Conservation (phyloP, 2,329 filamentous ascomycete species). For the Penicillium sp. region DNA sequence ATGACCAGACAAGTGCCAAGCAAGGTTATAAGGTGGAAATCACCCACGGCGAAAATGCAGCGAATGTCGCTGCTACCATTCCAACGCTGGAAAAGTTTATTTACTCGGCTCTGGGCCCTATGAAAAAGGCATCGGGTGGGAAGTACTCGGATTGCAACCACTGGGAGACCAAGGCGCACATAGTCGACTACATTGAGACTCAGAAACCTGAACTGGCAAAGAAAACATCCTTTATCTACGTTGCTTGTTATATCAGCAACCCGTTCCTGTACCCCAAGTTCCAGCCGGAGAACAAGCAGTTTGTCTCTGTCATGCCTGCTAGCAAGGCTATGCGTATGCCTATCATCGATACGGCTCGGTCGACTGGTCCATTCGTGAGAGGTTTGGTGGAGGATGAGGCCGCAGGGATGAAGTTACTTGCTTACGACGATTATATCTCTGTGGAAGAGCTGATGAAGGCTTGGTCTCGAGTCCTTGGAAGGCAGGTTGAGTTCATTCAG, state of each 20-base stretch:
- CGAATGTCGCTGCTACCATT: conserved; percentile 50
- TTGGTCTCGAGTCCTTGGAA: conserved; percentile 41
- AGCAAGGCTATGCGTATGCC: conserved; percentile 31
- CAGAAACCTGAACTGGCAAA: conserved; percentile 43
- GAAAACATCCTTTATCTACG: conserved; percentile 44
- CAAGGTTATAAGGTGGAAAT: conserved; percentile 50
- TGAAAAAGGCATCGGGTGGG: conserved; percentile 48
- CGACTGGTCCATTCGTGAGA: conserved; percentile 47
- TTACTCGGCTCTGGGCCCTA: conserved; percentile 53
- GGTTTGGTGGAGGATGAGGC: conserved; percentile 43
- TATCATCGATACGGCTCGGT: conserved; percentile 40
- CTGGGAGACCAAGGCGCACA: conserved; percentile 52
- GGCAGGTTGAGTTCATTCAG: conserved; percentile 33
- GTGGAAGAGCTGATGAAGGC: conserved; percentile 33
- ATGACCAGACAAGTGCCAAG: not conserved
- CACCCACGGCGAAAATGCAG: conserved; percentile 55
- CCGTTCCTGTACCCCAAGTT: conserved; percentile 29
- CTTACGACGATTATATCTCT: conserved; percentile 44
- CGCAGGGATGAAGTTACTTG: conserved; percentile 44
- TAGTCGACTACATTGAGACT: conserved; percentile 46
- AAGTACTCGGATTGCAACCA: conserved; percentile 49
- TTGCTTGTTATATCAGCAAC: conserved; percentile 35
- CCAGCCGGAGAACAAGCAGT: conserved; percentile 30
- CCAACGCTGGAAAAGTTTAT: conserved; percentile 49
- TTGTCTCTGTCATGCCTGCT: conserved; percentile 32